These are phyloP conservation scores for Bacidia gigantensis DNA, from an alignment of 495 filamentous ascomycete species.

Conservation along the genomic window DNA sequence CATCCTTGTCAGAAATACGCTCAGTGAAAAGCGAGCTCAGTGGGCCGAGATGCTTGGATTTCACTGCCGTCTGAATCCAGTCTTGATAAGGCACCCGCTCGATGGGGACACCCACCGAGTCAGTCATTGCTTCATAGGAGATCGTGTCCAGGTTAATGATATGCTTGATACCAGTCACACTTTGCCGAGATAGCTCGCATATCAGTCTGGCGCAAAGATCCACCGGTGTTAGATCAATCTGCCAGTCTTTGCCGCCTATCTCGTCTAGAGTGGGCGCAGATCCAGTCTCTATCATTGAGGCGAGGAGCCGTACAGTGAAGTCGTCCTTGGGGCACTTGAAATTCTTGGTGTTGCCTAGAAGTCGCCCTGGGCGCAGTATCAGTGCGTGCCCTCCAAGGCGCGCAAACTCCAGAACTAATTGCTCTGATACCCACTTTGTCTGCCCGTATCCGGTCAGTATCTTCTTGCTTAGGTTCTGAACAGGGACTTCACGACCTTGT, in stretches of 20 bases:
- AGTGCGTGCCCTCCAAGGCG: background rate
- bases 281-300: background rate
- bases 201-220: background rate
- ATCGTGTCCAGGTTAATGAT: no score
- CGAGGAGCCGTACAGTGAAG: background rate
- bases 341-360: background rate
- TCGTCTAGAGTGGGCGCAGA: background rate
- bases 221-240: slow-evolving; percentile 1
- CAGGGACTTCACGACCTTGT: slow-evolving; percentile 43
- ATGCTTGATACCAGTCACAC: no score
- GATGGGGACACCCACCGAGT: no score
- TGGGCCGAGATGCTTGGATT: background rate
- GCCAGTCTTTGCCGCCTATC: no score
- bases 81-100: no score
- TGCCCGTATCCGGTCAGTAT: slow-evolving; percentile 49
- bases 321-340: background rate
- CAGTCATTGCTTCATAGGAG: no score
- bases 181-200: background rate
- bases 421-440: slow-evolving; percentile 56
- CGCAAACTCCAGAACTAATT: slow-evolving; percentile 41
- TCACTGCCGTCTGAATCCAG: no score
- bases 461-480: slow-evolving; percentile 45
- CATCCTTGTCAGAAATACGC: background rate
- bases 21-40: background rate
- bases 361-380: background rate